These are phyloP conservation scores for Metschnikowia similis DNA, from an alignment of 805 yeast species.

Conservation along the genomic window DNA sequence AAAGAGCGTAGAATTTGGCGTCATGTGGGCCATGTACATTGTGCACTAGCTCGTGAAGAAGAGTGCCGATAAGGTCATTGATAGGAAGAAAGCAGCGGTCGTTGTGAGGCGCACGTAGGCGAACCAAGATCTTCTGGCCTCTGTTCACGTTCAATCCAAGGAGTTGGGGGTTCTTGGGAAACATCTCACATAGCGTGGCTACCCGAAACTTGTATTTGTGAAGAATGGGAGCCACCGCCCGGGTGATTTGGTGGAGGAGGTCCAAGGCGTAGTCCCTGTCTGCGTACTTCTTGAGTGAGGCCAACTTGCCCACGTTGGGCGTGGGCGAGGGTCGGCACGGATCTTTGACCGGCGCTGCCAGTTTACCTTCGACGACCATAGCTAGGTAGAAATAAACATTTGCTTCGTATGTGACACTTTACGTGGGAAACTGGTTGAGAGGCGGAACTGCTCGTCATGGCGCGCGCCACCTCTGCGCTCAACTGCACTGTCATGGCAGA, in stretches of 20 bases:
- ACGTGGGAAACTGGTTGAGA: neutral
- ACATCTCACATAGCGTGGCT: conserved; percentile 71
- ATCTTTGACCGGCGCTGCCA: neutral
- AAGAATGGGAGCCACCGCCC: conserved; percentile 74
- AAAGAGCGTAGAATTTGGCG: conserved; percentile 55
- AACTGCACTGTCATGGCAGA: neutral
- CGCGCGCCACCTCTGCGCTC: neutral
- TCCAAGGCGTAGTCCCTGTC: conserved; percentile 41
- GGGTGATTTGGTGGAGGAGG: conserved; percentile 64
- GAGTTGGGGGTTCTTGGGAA: conserved; percentile 60
- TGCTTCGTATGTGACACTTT: neutral
- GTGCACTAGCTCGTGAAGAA: conserved; percentile 86
- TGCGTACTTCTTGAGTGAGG: conserved; percentile 31
- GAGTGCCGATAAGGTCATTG: conserved; percentile 68
- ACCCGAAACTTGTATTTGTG: conserved; percentile 62
- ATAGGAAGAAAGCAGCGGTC: conserved; percentile 55
- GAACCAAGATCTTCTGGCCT: conserved; percentile 67
- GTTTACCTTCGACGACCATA: conserved; percentile 11
- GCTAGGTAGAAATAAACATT: neutral
- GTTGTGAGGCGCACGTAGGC: conserved; percentile 61
- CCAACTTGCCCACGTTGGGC: conserved; percentile 32
- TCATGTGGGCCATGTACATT: conserved; percentile 80
- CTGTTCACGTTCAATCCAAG: conserved; percentile 79
- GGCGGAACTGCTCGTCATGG: neutral
- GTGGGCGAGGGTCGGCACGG: conserved; percentile 32